Base-by-base conservation (phyloP, 129 eudicot species). In the Flaveria ramosissima region DNA sequence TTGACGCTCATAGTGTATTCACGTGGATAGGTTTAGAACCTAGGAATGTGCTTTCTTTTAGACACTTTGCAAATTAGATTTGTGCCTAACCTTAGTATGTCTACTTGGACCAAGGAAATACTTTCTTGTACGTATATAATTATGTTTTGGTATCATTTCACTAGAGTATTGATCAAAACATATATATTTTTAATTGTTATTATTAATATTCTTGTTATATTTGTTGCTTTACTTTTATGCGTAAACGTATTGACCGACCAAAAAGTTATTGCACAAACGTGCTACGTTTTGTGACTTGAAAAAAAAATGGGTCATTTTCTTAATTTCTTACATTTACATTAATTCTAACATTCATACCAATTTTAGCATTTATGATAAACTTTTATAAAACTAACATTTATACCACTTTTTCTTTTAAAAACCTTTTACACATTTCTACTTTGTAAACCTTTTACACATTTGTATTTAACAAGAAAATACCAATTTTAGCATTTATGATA, bases 61-160 rank as follows among this genome's bases (percentile, higher is more conserved):
- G 61, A 17, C 41, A 20, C 24, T 55, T 16, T 72, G 21, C 41
- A 16, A 20, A 52, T 9, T 73, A 19, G 68, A 73, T 73, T 19
- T 41, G 17, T 57, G 77, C 68, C 77, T 73, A 73, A 73, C 52
- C 52, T 73, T 73, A n/a, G 56, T 45, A 73, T 59, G 23, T 39
- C 55, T 16, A 41, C 27, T 16, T 56, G 67, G 68, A 73, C 68
- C 77, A 73, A 57, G 23, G n/a, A 39, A 73, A 19, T 57, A 42
- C 77, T 19, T 7, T 73, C 52, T 73, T 41, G 43, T 43, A 57
- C 68, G 77, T 57, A 16, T 56, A 69, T 43, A 6, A 17, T 36
- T 56, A 42, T 48, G 41, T 24, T 48, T 1, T 51, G 67, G 67
- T 24, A 61, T 61, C 36, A 57, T 23, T 61, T 61, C 67, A 61